Base-by-base conservation (phyloP, 2,329 filamentous ascomycete genomes). In the Cladobotryum mycophilum region DNA sequence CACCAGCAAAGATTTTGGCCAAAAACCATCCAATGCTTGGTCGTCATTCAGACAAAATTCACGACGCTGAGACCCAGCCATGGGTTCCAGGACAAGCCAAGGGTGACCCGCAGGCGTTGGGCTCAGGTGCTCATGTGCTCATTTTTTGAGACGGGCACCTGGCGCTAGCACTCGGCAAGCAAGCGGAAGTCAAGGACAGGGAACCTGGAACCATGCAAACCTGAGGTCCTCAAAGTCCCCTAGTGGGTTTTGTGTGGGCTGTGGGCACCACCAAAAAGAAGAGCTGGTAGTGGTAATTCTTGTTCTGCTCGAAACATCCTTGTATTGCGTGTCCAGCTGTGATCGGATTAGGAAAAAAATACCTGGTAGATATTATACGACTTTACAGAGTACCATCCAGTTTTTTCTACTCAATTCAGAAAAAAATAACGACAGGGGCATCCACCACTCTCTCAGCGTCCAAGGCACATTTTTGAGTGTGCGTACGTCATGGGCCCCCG, bases 101-200 rank as follows among this genome's bases (percentile, higher is more conserved):
- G 43, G 41, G 54, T n/a, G 58, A 69, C 63, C 68, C 67, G 64
- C 67, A 70, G 59, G 37, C 56, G 56, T 66, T 70, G 64, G 69
- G 68, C 67, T 66, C 65, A 55, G 46, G 42, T 69, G 69, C 68
- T 74, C 72, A 75, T 74, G 71, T 75, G 72, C 67, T 64, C 69
- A 67, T 67, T 70, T 52, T 54, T 52, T 64, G 64, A 71, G 68
- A 70, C 69, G 65, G 61, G 60, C 62, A 62, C 58, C 58, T 60
- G 61, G 64, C 69, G 67, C 68, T 69, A 72, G 67, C 53, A 63
- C 62, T 65, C 68, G 67, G 66, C 66, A 64, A 64, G 66, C 66
- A 64, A 64, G 62, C 61, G 60, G 60, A 66, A 67, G 61, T 63
- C 59, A 63, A 62, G 55, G 41, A 55, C 51, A 46, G 43, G 48